Evolutionary conservation across 148 eudicot species (phyloP), one percentile per base, ranked within the genome.

Genomic region (Gaultheria prostrata): DNA sequence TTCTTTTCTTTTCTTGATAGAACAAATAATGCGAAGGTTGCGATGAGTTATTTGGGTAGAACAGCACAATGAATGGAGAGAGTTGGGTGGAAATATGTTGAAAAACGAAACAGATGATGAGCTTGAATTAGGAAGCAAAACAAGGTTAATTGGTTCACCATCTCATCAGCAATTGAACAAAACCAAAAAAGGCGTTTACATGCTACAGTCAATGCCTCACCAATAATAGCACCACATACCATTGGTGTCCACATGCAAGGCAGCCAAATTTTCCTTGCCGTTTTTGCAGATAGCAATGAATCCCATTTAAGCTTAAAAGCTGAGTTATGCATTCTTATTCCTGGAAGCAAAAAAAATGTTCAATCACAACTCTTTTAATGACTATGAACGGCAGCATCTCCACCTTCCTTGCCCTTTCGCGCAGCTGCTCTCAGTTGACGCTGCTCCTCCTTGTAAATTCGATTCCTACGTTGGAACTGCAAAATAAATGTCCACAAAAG

Each of bases 381-480:
- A 59, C 24, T 20, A 74, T 80, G 83, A 17, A 81, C 84, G 17
- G 54, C 75, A 2, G 84, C 89, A 48, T 87, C 92, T 83, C 84
- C 91, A 84, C 88, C 91, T 79, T 89, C 96, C 80, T 91, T 91
- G 72, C 89, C 95, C 83, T 93, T 93, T 80, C 95, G 90, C 11
- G 94, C 91, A 83, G 98, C 97, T 73, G 97, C 98, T 90, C 98
- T 91, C 63, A 93, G 85, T 82, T 95, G 98, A 56, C 98, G 98
- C 84, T 95, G 98, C 86, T 95, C 98, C 84, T 96, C 98, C 89
- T 96, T 96, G 88, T 96, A 96, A 30, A 96, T 82, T 80, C 94
- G 89, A 91, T 96, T 96, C 89, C 98, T 90, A 73, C 98, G 89
- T 85, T 94, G 97, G 86, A 96, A 93, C 98, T 95, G 97, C 87